phyloP scores from a whole-genome alignment of 441 rosid genomes.

The Rhodomyrtus psidioides region DNA sequence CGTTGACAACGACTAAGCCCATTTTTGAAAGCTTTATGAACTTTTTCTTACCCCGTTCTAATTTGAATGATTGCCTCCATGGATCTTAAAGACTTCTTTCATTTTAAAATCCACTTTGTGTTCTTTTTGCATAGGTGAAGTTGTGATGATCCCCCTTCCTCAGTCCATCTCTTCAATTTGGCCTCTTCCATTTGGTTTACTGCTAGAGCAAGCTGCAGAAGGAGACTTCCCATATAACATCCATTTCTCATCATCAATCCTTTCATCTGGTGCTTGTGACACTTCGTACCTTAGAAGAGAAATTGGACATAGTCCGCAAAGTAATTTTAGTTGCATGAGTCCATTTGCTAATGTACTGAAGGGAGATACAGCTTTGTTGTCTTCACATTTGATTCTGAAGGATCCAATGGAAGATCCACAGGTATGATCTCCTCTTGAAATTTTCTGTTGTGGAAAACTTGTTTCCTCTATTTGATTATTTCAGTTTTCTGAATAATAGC shows the following conservation, averaged over 20 bases:
- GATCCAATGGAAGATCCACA: constrained; percentile 82
- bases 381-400: constrained; percentile 81
- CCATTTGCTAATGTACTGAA: constrained; percentile 36
- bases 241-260: constrained; percentile 44
- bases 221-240: constrained; percentile 31
- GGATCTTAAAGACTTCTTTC: neutral
- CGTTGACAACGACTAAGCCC: neutral
- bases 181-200: constrained; percentile 90
- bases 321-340: constrained; percentile 24
- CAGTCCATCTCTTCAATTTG: constrained; percentile 71
- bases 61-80: neutral
- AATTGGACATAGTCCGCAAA: constrained; percentile 41
- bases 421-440: constrained; percentile 23
- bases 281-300: constrained; percentile 55
- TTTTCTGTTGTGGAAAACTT: neutral
- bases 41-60: neutral
- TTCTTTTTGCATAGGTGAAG: constrained; percentile 54
- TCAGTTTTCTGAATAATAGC: neutral
- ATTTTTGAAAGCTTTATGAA: neutral
- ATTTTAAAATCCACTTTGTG: neutral
- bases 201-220: constrained; percentile 71
- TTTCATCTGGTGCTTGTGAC: constrained; percentile 48
- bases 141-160: constrained; percentile 64
- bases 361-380: constrained; percentile 33
- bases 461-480: neutral